A percentile compares a stretch with the other conserved stretches of the same genome.
phyloP scores from a whole-genome alignment of 2,329 filamentous ascomycete species.

The Nothomitra cinnamomea region DNA sequence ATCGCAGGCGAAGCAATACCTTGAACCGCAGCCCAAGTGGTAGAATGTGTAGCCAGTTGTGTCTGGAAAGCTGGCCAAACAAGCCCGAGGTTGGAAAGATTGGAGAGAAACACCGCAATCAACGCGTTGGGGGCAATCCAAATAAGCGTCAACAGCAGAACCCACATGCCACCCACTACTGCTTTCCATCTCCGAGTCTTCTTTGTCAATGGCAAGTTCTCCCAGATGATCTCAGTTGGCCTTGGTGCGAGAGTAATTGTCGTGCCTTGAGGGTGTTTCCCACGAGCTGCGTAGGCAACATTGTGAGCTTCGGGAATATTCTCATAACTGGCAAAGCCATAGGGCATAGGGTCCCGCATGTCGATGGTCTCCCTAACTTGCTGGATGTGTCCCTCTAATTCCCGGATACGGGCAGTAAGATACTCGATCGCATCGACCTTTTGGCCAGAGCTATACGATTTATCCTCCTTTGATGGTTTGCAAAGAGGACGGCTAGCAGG shows the following conservation, averaged over 20 bases:
- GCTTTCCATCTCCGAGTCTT: conserved; percentile 52
- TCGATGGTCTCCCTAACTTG: conserved; percentile 69
- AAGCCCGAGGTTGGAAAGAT: conserved; percentile 60
- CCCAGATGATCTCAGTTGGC: conserved; percentile 90
- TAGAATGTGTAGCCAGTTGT: conserved; percentile 43
- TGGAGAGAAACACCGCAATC: conserved; percentile 85
- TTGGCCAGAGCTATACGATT: conserved; percentile 46
- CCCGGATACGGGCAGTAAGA: conserved; percentile 65
- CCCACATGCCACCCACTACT: conserved; percentile 71
- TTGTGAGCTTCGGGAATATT: conserved; percentile 75
- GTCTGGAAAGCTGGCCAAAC: conserved; percentile 63
- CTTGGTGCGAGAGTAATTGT: conserved; percentile 64
- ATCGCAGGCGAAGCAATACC: conserved; percentile 80
- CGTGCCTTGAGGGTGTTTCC: conserved; percentile 64
- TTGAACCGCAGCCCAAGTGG: conserved; percentile 73
- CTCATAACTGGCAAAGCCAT: conserved; percentile 88
- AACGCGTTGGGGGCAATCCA: conserved; percentile 89
- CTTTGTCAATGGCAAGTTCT: conserved; percentile 63
- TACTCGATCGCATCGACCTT: conserved; percentile 94
- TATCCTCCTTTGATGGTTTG: conserved; percentile 65
- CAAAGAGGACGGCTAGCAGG: conserved; percentile 64
- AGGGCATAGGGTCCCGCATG: conserved; percentile 73
- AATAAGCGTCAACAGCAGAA: conserved; percentile 58
- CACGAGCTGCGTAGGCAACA: conserved; percentile 66
- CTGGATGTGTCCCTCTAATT: conserved; percentile 69